Evolutionary conservation across 345 rosid species (phyloP).

Genomic region (Cochlearia excelsa): DNA sequence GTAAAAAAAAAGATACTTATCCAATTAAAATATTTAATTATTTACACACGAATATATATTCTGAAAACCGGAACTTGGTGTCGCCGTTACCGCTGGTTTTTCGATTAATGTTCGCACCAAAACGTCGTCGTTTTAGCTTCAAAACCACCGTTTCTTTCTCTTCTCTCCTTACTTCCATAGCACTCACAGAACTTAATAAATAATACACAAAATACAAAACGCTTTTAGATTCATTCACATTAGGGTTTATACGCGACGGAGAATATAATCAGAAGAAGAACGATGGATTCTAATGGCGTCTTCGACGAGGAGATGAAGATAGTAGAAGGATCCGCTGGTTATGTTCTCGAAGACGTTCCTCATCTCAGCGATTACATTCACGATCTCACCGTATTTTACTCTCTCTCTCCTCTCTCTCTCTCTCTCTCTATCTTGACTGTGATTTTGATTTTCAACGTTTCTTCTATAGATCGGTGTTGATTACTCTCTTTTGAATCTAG

Average conservation of each 20-base stretch:
- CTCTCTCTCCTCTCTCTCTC: not conserved
- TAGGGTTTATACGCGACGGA: constrained; percentile 20
- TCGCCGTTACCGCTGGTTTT: no score
- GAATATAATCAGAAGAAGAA: constrained; percentile 13
- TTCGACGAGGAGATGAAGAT: constrained; percentile 34
- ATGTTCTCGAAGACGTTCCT: constrained; percentile 76
- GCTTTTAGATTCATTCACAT: no score
- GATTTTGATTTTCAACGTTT: no score
- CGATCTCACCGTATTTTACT: constrained; percentile 52
- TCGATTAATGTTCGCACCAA: no score
- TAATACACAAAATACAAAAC: not conserved
- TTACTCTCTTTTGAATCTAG: not conserved
- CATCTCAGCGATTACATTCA: constrained; percentile 68
- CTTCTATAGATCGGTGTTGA: constrained; percentile 9
- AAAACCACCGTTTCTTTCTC: not conserved
- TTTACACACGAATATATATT: no score
- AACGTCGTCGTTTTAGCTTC: no score
- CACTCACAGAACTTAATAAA: constrained; percentile 14
- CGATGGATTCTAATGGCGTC: constrained; percentile 33
- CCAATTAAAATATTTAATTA: no score
- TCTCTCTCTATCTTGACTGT: not conserved
- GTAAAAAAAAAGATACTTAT: no score
- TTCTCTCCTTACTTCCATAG: constrained; percentile 12
- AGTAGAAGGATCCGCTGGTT: constrained; percentile 55
- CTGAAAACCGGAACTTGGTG: no score